A percentile compares a stretch with the other conserved stretches of the same genome.
These are phyloP conservation scores for Arthrobotrys iridis DNA, from an alignment of 2,329 filamentous ascomycete genomes.

Conservation along the genomic window DNA sequence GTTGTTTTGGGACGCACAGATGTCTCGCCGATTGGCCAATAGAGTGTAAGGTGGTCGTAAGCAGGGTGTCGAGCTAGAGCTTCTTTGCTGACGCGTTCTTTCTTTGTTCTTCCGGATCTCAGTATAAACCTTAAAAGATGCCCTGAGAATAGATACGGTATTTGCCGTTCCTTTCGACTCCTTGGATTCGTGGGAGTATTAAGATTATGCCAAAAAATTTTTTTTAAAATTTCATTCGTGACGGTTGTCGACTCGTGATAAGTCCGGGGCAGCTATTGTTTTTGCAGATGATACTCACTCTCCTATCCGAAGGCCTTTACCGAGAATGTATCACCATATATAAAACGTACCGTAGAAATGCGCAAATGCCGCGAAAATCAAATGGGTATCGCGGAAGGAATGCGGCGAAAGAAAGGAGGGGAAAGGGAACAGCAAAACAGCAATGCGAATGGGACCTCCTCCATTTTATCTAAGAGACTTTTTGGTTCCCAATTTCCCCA, in stretches of 20 bases:
- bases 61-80: slow-evolving; percentile 3
- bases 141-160: slow-evolving; percentile 18
- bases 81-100: slow-evolving; percentile 30
- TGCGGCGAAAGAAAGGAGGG: neutral
- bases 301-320: slow-evolving; percentile 15
- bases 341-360: slow-evolving; percentile 9
- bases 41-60: slow-evolving; percentile 11
- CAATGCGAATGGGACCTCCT: too few relatives aligned
- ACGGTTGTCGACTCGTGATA: too few relatives aligned
- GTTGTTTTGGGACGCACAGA: slow-evolving; percentile 28
- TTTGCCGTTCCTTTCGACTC: neutral
- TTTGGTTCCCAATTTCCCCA: slow-evolving; percentile 3
- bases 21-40: slow-evolving; percentile 41
- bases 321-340: neutral
- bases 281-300: neutral
- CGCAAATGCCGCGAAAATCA: neutral
- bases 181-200: neutral
- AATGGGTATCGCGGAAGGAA: slow-evolving; percentile 15
- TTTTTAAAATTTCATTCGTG: too few relatives aligned
- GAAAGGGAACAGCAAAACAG: neutral
- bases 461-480: slow-evolving; percentile 4
- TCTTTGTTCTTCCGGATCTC: neutral
- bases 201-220: neutral
- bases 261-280: too few relatives aligned
- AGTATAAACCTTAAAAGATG: neutral